Percentiles rank a stretch among this genome's conserved stretches.
These are phyloP conservation scores for Apophysomyces elegans DNA, from an alignment of 371 early-diverging fungal genomes.

Conservation along the genomic window DNA sequence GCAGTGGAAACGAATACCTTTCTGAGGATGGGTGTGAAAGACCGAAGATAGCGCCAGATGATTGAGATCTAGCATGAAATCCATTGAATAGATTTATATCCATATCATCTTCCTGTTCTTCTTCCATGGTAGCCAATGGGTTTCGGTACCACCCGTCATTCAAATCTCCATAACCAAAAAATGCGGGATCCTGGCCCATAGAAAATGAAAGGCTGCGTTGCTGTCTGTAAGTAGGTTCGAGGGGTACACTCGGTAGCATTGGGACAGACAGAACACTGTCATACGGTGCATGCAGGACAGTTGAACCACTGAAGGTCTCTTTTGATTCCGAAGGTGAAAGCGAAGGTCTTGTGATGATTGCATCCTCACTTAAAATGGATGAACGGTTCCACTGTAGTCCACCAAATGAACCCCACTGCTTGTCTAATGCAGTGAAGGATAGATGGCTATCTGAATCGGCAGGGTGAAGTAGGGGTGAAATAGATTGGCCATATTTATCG, in stretches of 20 bases:
- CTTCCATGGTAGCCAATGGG: conserved; percentile 11
- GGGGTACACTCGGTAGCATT: conserved; percentile 47
- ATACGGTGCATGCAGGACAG: conserved; percentile 9
- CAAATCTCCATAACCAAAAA: conserved; percentile 50
- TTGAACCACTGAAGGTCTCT: neutral
- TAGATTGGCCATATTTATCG: neutral
- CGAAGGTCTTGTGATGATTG: conserved; percentile 11
- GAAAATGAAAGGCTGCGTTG: conserved; percentile 57
- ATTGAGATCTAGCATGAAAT: conserved; percentile 13
- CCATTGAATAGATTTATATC: conserved; percentile 14
- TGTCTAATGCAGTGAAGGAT: neutral
- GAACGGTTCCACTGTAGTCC: conserved; percentile 46
- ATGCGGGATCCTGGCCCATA: conserved; percentile 50
- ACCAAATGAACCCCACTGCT: conserved; percentile 48
- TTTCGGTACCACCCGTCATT: conserved; percentile 23
- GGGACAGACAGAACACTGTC: conserved; percentile 42
- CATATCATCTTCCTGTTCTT: conserved; percentile 15
- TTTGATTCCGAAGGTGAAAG: conserved; percentile 1
- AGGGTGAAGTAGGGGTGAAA: conserved; percentile 2
- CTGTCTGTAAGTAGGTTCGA: conserved; percentile 49
- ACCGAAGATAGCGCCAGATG: conserved; percentile 13
- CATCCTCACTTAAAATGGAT: conserved; percentile 42
- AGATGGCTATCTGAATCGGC: neutral
- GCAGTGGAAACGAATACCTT: neutral
- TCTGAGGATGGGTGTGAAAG: neutral